These are phyloP conservation scores for Aspergillus avenaceus DNA, from an alignment of 495 filamentous ascomycete genomes.

Conservation along the genomic window DNA sequence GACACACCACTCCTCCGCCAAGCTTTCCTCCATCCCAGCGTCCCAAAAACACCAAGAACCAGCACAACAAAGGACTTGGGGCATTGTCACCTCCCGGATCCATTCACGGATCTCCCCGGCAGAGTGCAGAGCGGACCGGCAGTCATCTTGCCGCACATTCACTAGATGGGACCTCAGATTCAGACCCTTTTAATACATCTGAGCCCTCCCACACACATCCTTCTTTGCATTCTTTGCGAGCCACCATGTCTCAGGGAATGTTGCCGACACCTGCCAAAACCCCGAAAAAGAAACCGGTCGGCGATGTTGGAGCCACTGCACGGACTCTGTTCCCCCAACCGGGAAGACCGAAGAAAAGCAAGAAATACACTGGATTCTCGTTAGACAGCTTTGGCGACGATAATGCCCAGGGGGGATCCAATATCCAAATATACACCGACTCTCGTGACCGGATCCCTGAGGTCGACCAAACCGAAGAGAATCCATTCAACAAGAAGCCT, in stretches of 20 bases:
- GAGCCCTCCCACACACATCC: slow-evolving; percentile 12
- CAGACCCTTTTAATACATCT: slow-evolving; percentile 18
- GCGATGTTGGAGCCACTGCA: slow-evolving; percentile 59
- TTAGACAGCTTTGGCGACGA: slow-evolving; percentile 67
- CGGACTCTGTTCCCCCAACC: slow-evolving; percentile 71
- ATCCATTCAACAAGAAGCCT: slow-evolving; percentile 66
- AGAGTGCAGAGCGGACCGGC: slow-evolving; percentile 23
- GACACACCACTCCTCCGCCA: slow-evolving; percentile 37
- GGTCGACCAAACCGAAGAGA: slow-evolving; percentile 58
- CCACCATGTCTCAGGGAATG: slow-evolving; percentile 45
- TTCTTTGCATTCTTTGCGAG: slow-evolving; percentile 16
- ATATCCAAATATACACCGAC: slow-evolving; percentile 85
- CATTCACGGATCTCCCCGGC: slow-evolving; percentile 46
- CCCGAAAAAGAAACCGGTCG: slow-evolving; percentile 60
- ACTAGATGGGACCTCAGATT: slow-evolving; percentile 7
- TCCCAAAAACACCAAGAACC: slow-evolving; percentile 18
- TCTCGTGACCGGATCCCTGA: slow-evolving; percentile 80
- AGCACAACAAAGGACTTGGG: slow-evolving; percentile 13
- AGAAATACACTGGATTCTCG: slow-evolving; percentile 57
- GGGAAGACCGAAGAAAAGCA: slow-evolving; percentile 46
- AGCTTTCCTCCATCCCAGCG: slow-evolving; percentile 20
- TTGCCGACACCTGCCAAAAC: slow-evolving; percentile 91
- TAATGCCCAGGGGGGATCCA: slow-evolving; percentile 32
- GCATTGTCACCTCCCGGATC: slow-evolving; percentile 34
- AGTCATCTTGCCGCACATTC: slow-evolving; percentile 12